Evolutionary conservation across 176 grass and related monocot species (phyloP).

Genomic region (Eragrostis curvula): DNA sequence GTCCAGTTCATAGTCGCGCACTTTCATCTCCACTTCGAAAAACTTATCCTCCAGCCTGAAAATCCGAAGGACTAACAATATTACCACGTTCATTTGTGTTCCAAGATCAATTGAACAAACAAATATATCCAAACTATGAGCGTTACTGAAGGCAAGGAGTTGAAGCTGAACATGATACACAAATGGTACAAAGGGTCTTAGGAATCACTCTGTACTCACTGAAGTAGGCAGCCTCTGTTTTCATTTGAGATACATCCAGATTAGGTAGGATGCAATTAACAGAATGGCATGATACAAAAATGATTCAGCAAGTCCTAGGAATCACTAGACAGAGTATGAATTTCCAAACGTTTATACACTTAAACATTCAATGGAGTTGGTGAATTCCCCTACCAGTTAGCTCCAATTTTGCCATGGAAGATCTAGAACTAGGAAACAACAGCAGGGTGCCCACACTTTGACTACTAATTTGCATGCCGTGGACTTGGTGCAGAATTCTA

Average conservation of each 20-base stretch:
- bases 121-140: background rate
- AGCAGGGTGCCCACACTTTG: background rate
- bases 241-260: no score
- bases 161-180: background rate
- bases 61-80: background rate
- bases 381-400: background rate
- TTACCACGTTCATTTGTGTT: background rate
- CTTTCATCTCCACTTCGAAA: conserved; percentile 72
- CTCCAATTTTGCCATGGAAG: background rate
- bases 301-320: background rate
- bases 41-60: conserved; percentile 60
- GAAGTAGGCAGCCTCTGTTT: no score
- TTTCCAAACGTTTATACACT: background rate
- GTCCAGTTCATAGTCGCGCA: conserved; percentile 91
- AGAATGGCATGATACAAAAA: background rate
- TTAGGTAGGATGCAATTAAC: no score
- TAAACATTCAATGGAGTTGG: background rate
- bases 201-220: background rate
- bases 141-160: background rate
- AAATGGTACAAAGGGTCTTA: background rate
- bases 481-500: background rate
- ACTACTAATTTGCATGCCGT: background rate
- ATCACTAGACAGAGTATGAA: background rate
- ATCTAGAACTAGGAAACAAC: conserved; percentile 1
- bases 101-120: background rate